Percentiles rank a stretch among this genome's conserved stretches.
Conservation (phyloP, 1,139 yeast genomes). For the Protomyces arabidopsidicola region DNA sequence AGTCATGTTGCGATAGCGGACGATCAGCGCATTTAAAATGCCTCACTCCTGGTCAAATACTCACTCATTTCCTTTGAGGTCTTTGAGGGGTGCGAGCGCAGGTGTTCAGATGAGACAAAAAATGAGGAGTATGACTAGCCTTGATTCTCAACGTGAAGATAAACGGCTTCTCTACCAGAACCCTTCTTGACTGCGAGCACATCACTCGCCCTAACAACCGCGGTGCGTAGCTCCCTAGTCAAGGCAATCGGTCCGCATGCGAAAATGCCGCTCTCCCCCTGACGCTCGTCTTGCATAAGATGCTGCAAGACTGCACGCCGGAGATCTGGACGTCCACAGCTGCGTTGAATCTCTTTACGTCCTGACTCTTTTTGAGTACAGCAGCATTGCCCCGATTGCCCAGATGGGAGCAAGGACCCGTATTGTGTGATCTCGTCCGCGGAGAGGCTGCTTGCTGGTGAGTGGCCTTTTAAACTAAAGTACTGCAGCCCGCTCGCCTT, state of each 20-base stretch:
- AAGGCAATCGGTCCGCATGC: constrained; percentile 33
- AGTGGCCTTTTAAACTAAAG: not conserved
- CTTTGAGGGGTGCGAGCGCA: too few relatives aligned
- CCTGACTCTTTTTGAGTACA: not conserved
- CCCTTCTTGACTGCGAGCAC: constrained; percentile 34
- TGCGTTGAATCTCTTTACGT: not conserved
- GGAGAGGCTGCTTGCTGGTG: not conserved
- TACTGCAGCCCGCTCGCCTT: not conserved
- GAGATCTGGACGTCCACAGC: constrained; percentile 28
- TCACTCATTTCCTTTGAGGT: too few relatives aligned
- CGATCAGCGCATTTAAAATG: too few relatives aligned
- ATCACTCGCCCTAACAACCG: constrained; percentile 32
- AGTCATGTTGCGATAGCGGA: too few relatives aligned
- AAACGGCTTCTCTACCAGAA: constrained; percentile 33
- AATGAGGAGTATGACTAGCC: not conserved
- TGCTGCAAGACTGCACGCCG: not conserved
- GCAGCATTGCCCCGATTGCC: not conserved
- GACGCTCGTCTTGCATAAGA: not conserved
- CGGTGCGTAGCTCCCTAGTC: constrained; percentile 26
- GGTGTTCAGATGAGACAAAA: too few relatives aligned
- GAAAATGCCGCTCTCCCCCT: constrained; percentile 33
- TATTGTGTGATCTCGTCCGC: not conserved
- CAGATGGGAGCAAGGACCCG: not conserved
- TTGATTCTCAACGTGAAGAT: constrained; percentile 31
- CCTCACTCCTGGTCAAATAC: too few relatives aligned